Evolutionary conservation across 2,329 filamentous ascomycete species (phyloP), one percentile per base, ranked within the genome.

Genomic region (Monilinia laxa): DNA sequence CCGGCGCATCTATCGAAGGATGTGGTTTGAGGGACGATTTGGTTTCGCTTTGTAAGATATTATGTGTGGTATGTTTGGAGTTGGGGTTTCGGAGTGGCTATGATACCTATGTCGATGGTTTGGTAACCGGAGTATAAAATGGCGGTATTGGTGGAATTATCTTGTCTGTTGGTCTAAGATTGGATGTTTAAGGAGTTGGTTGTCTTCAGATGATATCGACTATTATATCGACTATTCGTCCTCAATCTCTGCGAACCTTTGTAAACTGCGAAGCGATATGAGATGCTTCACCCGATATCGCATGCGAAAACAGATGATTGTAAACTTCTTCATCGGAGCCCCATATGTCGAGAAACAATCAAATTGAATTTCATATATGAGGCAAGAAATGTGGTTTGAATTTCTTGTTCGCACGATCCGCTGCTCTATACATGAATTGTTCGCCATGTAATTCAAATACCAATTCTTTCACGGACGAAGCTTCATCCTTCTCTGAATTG

Each of bases 321-420:
- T 14, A 38, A 38, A 38, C n/a, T 25, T 4, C n/a, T 25, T 23
- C 59, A 62, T 52, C 49, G 10, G 25, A n/a, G 38, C 12, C 2
- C 2, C 2, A 2, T 11, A 11, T 9, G 10, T 16, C 16, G 31
- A 42, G 14, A 12, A n/a, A n/a, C 7, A 11, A 18, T 25, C 14
- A n/a, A 62, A 16, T 20, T 47, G 18, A 20, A 7, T 18, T 64
- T 90, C 81, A 96, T 18, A 96, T 77, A 70, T 91, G 87, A 59
- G 87, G 84, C 70, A 93, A 81, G 74, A 91, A 92, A 76, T 94
- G 93, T 75, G 86, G 83, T 79, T 95, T 97, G 79, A 96, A 96
- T 80, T 97, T 98, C 80, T 87, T 92, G 73, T 90, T 96, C 59
- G 93, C 92, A 28, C 95, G 83, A 76, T 98, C 94, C 20, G 90